Evolutionary conservation across 768 basidiomycete species (phyloP).

Genomic region (Punctularia strigosozonata): DNA sequence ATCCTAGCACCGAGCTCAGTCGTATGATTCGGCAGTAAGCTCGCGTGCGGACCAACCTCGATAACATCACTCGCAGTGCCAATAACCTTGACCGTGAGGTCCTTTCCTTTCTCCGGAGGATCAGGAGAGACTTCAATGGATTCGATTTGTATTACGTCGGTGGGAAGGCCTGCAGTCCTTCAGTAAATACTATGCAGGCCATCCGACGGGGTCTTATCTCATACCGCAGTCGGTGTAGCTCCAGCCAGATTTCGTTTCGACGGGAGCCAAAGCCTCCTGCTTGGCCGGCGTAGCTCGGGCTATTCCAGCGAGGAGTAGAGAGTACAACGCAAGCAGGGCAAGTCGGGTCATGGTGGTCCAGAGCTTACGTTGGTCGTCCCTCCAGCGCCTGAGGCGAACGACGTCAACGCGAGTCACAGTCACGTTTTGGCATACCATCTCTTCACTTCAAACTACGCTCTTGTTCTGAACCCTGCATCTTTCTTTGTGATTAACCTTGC

Average conservation of each 20-base stretch:
- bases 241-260: slow-evolving; percentile 41
- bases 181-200: background rate
- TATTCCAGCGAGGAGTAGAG: slow-evolving; percentile 13
- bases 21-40: background rate
- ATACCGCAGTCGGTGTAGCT: slow-evolving; percentile 64
- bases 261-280: slow-evolving; percentile 21
- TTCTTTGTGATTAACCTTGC: too few relatives aligned
- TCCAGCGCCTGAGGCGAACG: background rate
- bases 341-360: slow-evolving; percentile 13
- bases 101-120: slow-evolving; percentile 78
- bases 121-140: slow-evolving; percentile 73
- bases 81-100: slow-evolving; percentile 75
- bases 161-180: slow-evolving; percentile 25
- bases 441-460: slow-evolving; percentile 2
- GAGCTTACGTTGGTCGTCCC: background rate
- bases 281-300: slow-evolving; percentile 13
- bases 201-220: slow-evolving; percentile 13
- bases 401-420: background rate
- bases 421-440: background rate
- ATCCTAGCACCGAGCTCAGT: slow-evolving; percentile 37
- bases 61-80: slow-evolving; percentile 49
- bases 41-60: slow-evolving; percentile 34
- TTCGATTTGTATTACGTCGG: slow-evolving; percentile 47
- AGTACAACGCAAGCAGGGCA: slow-evolving; percentile 17
- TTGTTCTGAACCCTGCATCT: slow-evolving; percentile 2